Base-by-base conservation (phyloP, 202 grass and related monocot species). In the Hordeum pubiflorum region DNA sequence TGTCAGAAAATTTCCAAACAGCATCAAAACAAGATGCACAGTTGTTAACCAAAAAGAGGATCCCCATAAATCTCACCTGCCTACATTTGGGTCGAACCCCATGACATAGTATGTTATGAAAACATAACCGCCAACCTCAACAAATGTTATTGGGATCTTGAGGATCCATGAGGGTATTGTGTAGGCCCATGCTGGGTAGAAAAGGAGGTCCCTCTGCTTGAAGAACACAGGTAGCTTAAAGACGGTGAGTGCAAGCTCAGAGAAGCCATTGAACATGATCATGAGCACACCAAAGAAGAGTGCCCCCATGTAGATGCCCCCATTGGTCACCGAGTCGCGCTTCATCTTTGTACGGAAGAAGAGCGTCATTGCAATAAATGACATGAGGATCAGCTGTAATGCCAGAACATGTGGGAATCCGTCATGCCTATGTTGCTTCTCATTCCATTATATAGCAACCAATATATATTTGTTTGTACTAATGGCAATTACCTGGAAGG, bases 161-260 rank as follows among this genome's bases (percentile, higher is more conserved):
- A 93, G 72, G 57, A 93, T 84, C 91, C 91, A 88, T 20, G 87
- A 76, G 29, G 91, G 91, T 68, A 93, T 64, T 48, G 88, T 77
- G 41, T 93, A 93, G 62, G 82, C 24, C 91, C 91, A 93, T 32
- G 91, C 88, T 12, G 91, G 91, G 82, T 81, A 93, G 76, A 93
- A 93, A 34, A 86, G 91, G 17, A 86, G 88, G 43, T 93, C 91
- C 37, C 85, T 87, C 72, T 93, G 91, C 65, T 93, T 93, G 71
- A 90, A 93, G 85, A 93, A 93, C 59, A 90, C 88, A 9, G 91
- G 88, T 36, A 93, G 79, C 82, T 93, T 93, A 27, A 87, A 75
- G 65, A 93, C 79, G 13, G 85, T 86, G 75, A 93, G 84, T 22
- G 88, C 82, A 34, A 93, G 58, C 70, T 93, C 91, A 13, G 91